Base-by-base conservation (phyloP, 768 basidiomycete species). In the Tylopilus subfusipes region DNA sequence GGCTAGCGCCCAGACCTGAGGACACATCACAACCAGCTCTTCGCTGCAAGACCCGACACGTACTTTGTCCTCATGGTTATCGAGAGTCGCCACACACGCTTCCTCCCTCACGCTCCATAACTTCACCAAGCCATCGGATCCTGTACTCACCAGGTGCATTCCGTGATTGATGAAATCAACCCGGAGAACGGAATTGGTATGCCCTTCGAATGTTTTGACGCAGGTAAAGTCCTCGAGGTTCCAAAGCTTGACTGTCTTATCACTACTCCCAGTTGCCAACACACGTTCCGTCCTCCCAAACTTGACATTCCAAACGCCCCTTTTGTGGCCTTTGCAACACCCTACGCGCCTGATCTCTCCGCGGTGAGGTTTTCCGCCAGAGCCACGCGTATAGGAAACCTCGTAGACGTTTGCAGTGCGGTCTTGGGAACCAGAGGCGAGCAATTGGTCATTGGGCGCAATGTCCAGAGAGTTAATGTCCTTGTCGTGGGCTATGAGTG, bases 21-120 rank as follows among this genome's bases (percentile, higher is more conserved):
- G 5, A n/a, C 31, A 40, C 42, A 40, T 52, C 19, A 38, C 38
- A 52, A 34, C 57, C 38, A 42, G 30, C 52, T 27, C 42, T 33
- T 14, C 25, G 22, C 31, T 6, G 36, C 27, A 51, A 31, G 10
- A 40, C 42, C 27, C 16, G 48, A 10, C 27, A 50, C 84, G 19
- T 55, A 90, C 95, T 81, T 98, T 98, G 59, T 98, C 96, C 69
- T 97, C 93, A 63, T 99, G 97, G 64, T 96, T 96, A 70, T 99
- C 97, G 70, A 99, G 75, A 6, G 96, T 98, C 18, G 84, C 76
- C 8, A 83, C 75, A 62, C 95, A 98, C 62, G 90, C 84, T 67
- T 98, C 97, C 48, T 90, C 86, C 63, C 81, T 80, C 50, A 96
- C 79, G 70, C 88, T 93, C 97, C 97, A 99, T 25, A 99, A 59